Base-by-base conservation (phyloP, 495 filamentous ascomycete genomes). In the Penicillium lividum region DNA sequence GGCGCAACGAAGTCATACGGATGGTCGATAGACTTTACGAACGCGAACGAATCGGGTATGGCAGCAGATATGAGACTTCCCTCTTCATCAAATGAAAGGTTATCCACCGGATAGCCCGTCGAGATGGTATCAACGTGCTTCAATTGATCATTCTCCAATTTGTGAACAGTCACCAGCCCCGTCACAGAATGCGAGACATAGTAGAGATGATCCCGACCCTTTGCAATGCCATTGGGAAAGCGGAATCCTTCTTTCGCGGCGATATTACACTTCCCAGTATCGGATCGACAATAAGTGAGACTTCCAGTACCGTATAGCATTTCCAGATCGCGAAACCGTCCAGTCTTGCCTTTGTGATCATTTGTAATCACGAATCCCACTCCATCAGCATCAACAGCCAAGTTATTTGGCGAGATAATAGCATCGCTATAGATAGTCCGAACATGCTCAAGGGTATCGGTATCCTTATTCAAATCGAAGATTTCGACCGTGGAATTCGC, bases 401-500 rank as follows among this genome's bases (percentile, higher is more conserved):
- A 52, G 15, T 61, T 54, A 42, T 77, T 77, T 9, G 74, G 74
- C 4, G 74, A 66, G 45, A 68, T 47, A 36, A 77, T 69, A 6
- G 65, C 55, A 9, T 67, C 58, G 40, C 69, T 54, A 5, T 54
- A 30, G 15, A 70, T 61, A 5, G 74, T 77, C 36, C 61, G 67
- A 0, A 77, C 61, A 50, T 77, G 61, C 22, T 54, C 42, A 44
- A 77, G 64, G 0, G 38, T 62, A 0, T 50, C 51, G 29, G 61
- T 51, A 0, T 50, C 40, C 3, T 31, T 43, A 33, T 59, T 48
- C 13, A 68, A 58, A 36, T 64, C 57, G 65, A 77, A 45, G 5
- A 73, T 52, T 49, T 77, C 73, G 31, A 77, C 61, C 2, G 74
- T 77, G 11, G 74, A 73, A 52, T 77, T 77, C 28, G 68, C 71